Evolutionary conservation across 306 rosid species (phyloP), one percentile per base, ranked within the genome.

Genomic region (Lathyrus aphaca): DNA sequence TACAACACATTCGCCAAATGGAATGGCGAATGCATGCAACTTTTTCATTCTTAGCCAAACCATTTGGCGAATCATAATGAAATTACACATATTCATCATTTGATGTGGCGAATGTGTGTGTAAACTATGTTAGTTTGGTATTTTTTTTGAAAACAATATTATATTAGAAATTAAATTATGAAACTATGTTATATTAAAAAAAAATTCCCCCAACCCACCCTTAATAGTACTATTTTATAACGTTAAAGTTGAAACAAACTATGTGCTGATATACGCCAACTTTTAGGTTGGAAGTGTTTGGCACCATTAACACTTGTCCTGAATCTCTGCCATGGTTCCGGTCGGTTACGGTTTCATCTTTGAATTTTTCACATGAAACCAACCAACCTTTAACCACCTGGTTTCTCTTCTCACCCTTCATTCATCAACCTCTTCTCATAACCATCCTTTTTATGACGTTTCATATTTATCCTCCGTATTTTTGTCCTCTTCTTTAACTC

Each of bases 391-490:
- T 21, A 66, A 15, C 17, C 56, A 68, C 18, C 38, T 51, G 69
- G 51, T 32, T 11, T 37, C 19, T 43, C 9, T 54, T 35, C 38
- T 3, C 4, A 67, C 79, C 79, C 69, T 75, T 77, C 53, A 3
- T 62, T 13, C 6, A 15, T 2, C 3, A 3, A 4, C 25, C 73
- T 64, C 45, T 45, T 55, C 15, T 72, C 69, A 15, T 66, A 39
- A 14, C 78, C 82, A 66, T 78, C 70, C 70, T 1, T 76, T 76
- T 62, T 27, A 7, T 48, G 32, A 58, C 66, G 61, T 56, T 82
- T 18, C 74, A 68, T 62, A 40, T 53, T 7, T n/a, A 66, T 37
- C 4, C 66, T 58, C 60, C 15, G 11, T 55, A 27, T 48, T 23
- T 12, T 65, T 64, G 25, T 77, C 72, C 38, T 63, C n/a, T 69